Evolutionary conservation across 768 basidiomycete species (phyloP), one percentile per base, ranked within the genome.

Genomic region (Lentinula aciculospora): DNA sequence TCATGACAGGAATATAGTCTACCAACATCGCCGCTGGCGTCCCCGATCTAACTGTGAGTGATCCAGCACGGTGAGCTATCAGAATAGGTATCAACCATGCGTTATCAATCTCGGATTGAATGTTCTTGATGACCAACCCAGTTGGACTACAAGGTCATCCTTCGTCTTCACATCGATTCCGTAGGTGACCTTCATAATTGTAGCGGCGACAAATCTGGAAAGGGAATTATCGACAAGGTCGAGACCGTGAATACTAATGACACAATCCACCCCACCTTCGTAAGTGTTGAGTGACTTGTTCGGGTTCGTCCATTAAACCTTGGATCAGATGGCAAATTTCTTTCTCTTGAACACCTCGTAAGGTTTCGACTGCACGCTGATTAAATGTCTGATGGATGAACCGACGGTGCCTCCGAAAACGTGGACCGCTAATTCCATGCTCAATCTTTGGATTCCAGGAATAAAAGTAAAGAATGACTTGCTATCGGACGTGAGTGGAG

Each of bases 311-410:
- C 3, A 73, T 66, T 56, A 81, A 55, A 44, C 69, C 71, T 42
- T 76, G 72, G 54, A 81, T 68, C 48, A 80, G 69, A 19, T 68
- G 69, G n/a, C 73, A 60, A 7, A 70, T 68, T 61, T 78, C 77
- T 65, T 73, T 72, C 61, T 72, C 67, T 61, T 79, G 78, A 4
- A 80, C 66, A 29, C 76, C 74, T 25, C 68, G 71, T 60, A 77
- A 73, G 53, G 65, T 65, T 55, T 65, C 50, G n/a, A 73, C 64
- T 17, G 75, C 74, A 57, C 71, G 69, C 47, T 74, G 72, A 64
- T 80, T 80, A 64, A 81, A 81, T 29, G 71, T 68, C 60, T 77
- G 72, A 53, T 80, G 77, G 39, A 80, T 76, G 61, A 77, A 79
- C 15, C 79, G 76, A 46, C 79, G 74, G 64, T 81, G 80, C 66